phyloP scores from a whole-genome alignment of 352 stramenopile genomes.

The Phytophthora cryptogea region DNA sequence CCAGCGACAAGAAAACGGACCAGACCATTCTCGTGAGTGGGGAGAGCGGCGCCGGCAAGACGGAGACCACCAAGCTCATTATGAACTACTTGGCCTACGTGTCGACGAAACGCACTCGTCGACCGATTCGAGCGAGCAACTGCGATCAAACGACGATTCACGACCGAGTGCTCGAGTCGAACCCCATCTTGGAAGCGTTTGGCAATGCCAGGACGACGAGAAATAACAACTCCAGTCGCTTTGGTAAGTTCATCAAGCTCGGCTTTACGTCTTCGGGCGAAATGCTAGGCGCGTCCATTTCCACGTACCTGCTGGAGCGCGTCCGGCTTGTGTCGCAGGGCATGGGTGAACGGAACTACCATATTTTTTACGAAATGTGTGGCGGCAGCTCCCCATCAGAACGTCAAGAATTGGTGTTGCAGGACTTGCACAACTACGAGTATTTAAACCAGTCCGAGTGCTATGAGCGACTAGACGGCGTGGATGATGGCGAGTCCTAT shows the following conservation, averaged over 20 bases:
- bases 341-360: constrained; percentile 96
- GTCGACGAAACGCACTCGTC: constrained; percentile 49
- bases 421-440: constrained; percentile 61
- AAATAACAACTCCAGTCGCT: constrained; percentile 97
- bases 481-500: constrained; percentile 85
- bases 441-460: constrained; percentile 89
- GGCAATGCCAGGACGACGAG: constrained; percentile 95
- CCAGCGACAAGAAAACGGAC: constrained; percentile 54
- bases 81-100: constrained; percentile 96
- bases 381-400: constrained; percentile 69
- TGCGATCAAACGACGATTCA: constrained; percentile 63
- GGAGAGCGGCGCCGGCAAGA: constrained; percentile 96
- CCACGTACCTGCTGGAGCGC: constrained; percentile 96
- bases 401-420: constrained; percentile 50
- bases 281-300: constrained; percentile 82
- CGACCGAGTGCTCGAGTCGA: constrained; percentile 93
- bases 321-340: constrained; percentile 93
- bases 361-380: constrained; percentile 98
- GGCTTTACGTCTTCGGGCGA: constrained; percentile 80
- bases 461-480: constrained; percentile 69
- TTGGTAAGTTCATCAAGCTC: constrained; percentile 97
- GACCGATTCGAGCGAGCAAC: constrained; percentile 28
- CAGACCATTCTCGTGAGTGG: constrained; percentile 97
- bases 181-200: constrained; percentile 96
- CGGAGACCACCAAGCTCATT: constrained; percentile 97